A percentile compares a stretch with the other conserved stretches of the same genome.
These are phyloP conservation scores for Quercus ilex DNA, from an alignment of 306 rosid species.

Conservation along the genomic window DNA sequence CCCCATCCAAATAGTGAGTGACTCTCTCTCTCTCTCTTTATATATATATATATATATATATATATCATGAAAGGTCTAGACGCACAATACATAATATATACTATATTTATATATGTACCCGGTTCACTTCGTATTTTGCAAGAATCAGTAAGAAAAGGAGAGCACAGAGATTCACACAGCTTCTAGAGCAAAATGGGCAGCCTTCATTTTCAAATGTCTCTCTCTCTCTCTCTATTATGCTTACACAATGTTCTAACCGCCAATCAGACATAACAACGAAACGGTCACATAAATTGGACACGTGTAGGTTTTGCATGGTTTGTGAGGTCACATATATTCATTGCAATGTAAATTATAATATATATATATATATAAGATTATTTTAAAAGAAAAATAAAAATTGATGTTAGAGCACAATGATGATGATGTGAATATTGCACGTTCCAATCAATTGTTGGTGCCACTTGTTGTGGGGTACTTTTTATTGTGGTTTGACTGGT, in stretches of 20 bases:
- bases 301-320: no score
- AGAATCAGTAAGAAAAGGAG: neutral
- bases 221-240: neutral
- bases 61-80: no score
- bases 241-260: neutral
- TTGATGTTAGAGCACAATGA: neutral
- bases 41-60: no score
- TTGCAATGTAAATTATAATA: no score
- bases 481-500: neutral
- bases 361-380: neutral
- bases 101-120: no score
- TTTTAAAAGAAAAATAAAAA: neutral
- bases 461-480: neutral
- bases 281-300: no score
- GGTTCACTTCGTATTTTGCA: no score
- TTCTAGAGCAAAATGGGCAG: neutral
- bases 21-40: no score
- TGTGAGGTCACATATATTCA: no score
- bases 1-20: neutral
- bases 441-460: neutral
- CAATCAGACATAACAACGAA: neutral
- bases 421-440: neutral
- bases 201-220: neutral
- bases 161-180: neutral
- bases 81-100: no score